Percentiles rank a stretch among this genome's conserved stretches.
These are phyloP conservation scores for Tulasnella calospora DNA, from an alignment of 768 basidiomycete species.

Conservation along the genomic window DNA sequence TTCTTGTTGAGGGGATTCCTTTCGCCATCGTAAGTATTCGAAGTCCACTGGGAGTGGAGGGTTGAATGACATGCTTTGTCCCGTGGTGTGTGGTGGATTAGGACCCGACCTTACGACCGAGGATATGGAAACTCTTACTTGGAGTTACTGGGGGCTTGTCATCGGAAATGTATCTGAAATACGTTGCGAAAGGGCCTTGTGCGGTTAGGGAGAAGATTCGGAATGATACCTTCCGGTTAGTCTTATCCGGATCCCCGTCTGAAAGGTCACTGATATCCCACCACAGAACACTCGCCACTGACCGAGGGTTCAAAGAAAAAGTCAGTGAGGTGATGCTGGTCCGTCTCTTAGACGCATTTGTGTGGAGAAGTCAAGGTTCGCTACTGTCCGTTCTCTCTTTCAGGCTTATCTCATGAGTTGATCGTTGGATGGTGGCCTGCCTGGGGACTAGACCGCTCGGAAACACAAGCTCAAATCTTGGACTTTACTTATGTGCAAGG, in stretches of 20 bases:
- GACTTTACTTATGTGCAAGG: slow-evolving; percentile 97
- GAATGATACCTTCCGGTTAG: slow-evolving; percentile 91
- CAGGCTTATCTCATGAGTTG: background rate
- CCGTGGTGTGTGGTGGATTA: slow-evolving; percentile 32
- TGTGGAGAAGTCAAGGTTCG: slow-evolving; percentile 86
- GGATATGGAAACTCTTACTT: slow-evolving; percentile 92
- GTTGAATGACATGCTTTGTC: too few relatives aligned
- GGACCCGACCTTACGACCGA: slow-evolving; percentile 81
- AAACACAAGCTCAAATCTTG: slow-evolving; percentile 40
- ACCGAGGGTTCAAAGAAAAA: slow-evolving; percentile 94
- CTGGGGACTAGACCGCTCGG: slow-evolving; percentile 57
- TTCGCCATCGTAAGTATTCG: slow-evolving; percentile 56
- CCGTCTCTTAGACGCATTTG: slow-evolving; percentile 93
- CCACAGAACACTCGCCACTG: slow-evolving; percentile 83
- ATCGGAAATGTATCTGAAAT: slow-evolving; percentile 67
- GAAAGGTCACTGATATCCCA: background rate
- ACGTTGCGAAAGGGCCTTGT: slow-evolving; percentile 79
- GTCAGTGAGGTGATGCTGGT: slow-evolving; percentile 97
- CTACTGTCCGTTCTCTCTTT: background rate
- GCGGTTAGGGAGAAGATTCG: slow-evolving; percentile 87
- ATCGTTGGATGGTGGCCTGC: background rate
- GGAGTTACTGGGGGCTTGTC: slow-evolving; percentile 66
- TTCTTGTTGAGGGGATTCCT: slow-evolving; percentile 87
- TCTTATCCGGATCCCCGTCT: background rate
- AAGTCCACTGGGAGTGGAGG: too few relatives aligned